phyloP scores from a whole-genome alignment of 306 rosid species.

The Acacia confusa region DNA sequence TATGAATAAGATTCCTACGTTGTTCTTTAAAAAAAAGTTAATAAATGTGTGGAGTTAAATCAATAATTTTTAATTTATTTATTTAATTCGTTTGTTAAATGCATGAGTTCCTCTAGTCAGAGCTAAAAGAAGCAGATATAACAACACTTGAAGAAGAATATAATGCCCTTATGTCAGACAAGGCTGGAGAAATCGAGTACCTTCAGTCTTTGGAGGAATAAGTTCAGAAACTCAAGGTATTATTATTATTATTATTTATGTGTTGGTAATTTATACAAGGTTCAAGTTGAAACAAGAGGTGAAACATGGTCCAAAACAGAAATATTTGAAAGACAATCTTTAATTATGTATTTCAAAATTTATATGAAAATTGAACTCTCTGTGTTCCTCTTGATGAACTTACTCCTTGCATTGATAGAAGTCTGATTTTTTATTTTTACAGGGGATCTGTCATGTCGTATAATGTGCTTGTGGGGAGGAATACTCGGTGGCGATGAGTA shows the following conservation, averaged over 20 bases:
- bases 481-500: conserved; percentile 52
- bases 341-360: not conserved
- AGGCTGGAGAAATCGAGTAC: conserved; percentile 71
- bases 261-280: conserved; percentile 2
- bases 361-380: not conserved
- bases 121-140: conserved; percentile 57
- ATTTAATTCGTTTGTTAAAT: conserved; percentile 20
- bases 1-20: not conserved
- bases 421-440: conserved; percentile 24
- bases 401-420: conserved; percentile 26
- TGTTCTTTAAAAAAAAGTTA: too few species aligned
- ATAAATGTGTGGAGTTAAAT: too few species aligned
- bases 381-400: conserved; percentile 26
- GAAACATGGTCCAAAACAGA: not conserved
- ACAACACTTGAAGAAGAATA: conserved; percentile 69
- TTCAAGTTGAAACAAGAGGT: not conserved
- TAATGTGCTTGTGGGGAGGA: conserved; percentile 84
- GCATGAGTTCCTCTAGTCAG: conserved; percentile 56
- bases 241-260: not conserved
- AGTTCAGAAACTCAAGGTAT: conserved; percentile 70
- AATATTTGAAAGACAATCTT: conserved; percentile 27
- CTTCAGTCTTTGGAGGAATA: conserved; percentile 65
- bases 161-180: conserved; percentile 64
- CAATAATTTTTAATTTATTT: conserved; percentile 11
- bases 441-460: conserved; percentile 68